phyloP scores from a whole-genome alignment of 2,329 filamentous ascomycete species.

The Metarhizium humberi region DNA sequence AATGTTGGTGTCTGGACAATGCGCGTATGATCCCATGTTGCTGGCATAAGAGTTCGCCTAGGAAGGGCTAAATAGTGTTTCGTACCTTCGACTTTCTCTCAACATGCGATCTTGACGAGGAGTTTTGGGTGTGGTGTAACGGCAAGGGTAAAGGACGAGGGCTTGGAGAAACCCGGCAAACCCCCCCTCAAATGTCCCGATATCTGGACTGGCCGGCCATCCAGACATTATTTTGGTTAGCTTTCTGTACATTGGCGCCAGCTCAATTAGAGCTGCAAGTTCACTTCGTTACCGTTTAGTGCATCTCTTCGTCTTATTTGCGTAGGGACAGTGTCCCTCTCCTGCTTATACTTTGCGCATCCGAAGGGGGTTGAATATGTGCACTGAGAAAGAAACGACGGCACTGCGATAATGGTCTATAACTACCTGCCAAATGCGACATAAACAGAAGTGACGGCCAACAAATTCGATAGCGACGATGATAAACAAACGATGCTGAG shows the following conservation, averaged over 20 bases:
- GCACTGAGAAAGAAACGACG: neutral
- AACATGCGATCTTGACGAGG: neutral
- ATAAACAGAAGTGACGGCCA: slow-evolving; percentile 7
- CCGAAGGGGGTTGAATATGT: neutral
- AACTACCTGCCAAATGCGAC: slow-evolving; percentile 6
- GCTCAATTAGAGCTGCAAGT: neutral
- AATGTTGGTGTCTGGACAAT: neutral
- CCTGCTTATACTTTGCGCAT: slow-evolving; percentile 1
- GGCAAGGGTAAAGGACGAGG: neutral
- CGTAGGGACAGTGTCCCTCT: neutral
- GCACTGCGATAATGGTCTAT: slow-evolving; percentile 3
- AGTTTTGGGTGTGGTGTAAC: neutral
- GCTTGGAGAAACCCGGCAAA: neutral
- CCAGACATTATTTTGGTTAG: slow-evolving; percentile 1
- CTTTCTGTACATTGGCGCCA: neutral
- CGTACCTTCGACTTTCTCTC: neutral
- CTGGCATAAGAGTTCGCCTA: neutral
- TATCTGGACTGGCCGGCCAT: slow-evolving; percentile 4
- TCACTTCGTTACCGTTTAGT: neutral
- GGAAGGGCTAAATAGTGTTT: neutral
- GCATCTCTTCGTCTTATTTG: neutral
- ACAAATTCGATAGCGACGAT: slow-evolving; percentile 8
- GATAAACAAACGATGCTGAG: slow-evolving; percentile 7
- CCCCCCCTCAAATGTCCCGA: neutral
- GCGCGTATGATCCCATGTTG: neutral